phyloP scores from a whole-genome alignment of 2,329 filamentous ascomycete genomes.

The Trichoderma polysporum region DNA sequence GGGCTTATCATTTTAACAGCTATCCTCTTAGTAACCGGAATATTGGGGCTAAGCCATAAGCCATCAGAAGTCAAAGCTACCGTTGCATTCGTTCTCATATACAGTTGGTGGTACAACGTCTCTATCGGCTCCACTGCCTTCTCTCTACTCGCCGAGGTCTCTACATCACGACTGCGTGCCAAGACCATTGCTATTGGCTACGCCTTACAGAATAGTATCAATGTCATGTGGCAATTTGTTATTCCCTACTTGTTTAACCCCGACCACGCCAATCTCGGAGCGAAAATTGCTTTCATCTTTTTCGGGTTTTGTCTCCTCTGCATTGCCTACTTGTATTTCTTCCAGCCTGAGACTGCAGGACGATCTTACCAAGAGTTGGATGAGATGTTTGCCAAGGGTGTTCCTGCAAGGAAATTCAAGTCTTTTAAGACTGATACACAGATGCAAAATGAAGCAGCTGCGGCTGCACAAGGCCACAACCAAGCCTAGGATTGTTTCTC shows the following conservation, averaged over 20 bases:
- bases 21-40: not conserved
- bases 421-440: not conserved
- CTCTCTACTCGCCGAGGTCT: not conserved
- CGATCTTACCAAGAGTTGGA: not conserved
- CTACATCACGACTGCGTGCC: not conserved
- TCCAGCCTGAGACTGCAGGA: not conserved
- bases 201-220: not conserved
- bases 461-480: not conserved
- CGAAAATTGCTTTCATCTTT: not conserved
- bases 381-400: not conserved
- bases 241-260: constrained; percentile 1
- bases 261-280: not conserved
- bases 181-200: not conserved
- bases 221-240: not conserved
- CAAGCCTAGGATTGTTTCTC: too few species aligned
- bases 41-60: not conserved
- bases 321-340: not conserved
- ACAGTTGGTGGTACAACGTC: not conserved
- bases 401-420: not conserved
- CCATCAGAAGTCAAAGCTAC: not conserved
- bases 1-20: not conserved
- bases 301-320: not conserved
- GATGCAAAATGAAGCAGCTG: not conserved
- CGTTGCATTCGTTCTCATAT: not conserved
- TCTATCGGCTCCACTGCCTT: not conserved